A percentile compares a stretch with the other conserved stretches of the same genome.
phyloP scores from a whole-genome alignment of 2,329 filamentous ascomycete species.

The Cryphonectria naterciae region DNA sequence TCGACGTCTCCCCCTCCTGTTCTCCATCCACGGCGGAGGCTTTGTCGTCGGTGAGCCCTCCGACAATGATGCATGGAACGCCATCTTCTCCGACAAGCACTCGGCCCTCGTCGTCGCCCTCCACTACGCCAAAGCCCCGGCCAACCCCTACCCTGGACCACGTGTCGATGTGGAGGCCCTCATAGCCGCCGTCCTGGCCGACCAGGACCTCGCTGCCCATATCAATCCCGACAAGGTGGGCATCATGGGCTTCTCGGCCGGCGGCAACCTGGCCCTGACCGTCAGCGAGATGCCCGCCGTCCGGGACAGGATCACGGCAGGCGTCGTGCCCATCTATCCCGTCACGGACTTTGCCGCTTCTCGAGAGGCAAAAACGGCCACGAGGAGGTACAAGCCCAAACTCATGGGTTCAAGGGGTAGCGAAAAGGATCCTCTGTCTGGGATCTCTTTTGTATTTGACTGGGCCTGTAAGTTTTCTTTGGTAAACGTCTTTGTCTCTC shows the following conservation, averaged over 20 bases:
- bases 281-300: conserved; percentile 46
- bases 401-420: conserved; percentile 37
- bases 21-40: conserved; percentile 58
- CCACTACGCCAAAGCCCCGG: conserved; percentile 54
- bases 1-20: conserved; percentile 45
- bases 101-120: conserved; percentile 52
- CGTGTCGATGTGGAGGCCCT: conserved; percentile 52
- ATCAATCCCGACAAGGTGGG: conserved; percentile 48
- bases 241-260: conserved; percentile 55
- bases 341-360: conserved; percentile 45
- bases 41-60: conserved; percentile 49
- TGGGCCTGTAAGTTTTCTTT: conserved; percentile 43
- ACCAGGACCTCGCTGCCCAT: conserved; percentile 44
- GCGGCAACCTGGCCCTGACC: conserved; percentile 52
- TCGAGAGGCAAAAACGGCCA: conserved; percentile 35
- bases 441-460: conserved; percentile 41
- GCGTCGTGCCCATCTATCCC: conserved; percentile 49
- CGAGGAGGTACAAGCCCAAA: conserved; percentile 43
- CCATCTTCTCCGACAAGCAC: conserved; percentile 44
- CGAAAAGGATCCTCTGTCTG: conserved; percentile 36
- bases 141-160: conserved; percentile 47
- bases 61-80: conserved; percentile 53
- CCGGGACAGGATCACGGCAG: conserved; percentile 39
- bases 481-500: not conserved
- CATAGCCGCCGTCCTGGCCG: conserved; percentile 45